Evolutionary conservation across 192 early-diverging fungal species (phyloP).

Genomic region (Podila clonocystis): DNA sequence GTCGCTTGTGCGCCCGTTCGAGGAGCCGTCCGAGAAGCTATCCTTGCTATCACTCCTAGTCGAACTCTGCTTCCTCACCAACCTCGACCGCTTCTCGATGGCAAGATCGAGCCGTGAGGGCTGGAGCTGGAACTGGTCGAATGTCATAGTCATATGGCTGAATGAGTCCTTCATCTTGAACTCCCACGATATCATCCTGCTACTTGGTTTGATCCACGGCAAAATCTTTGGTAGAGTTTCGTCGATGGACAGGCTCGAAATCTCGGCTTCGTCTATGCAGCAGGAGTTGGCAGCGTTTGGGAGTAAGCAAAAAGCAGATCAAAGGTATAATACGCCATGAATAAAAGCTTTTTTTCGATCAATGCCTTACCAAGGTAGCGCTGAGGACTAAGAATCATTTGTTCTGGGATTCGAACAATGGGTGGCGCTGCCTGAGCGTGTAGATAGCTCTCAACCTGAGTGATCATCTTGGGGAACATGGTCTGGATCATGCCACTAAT

Average conservation of each 20-base stretch:
- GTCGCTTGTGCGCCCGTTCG: not conserved
- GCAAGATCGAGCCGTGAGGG: conserved; percentile 34
- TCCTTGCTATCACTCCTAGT: not conserved
- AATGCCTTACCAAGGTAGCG: conserved; percentile 6
- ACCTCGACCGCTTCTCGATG: conserved; percentile 6
- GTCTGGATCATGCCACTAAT: conserved; percentile 57
- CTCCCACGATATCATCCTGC: conserved; percentile 23
- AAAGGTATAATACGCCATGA: too few relatives aligned
- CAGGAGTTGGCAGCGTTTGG: not conserved
- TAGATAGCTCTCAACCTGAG: conserved; percentile 53
- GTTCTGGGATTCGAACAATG: conserved; percentile 35
- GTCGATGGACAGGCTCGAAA: not conserved
- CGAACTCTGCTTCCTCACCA: conserved; percentile 2
- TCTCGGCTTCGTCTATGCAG: not conserved
- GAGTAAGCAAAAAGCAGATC: too few relatives aligned
- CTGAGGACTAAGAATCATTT: conserved; percentile 15
- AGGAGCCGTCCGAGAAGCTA: not conserved
- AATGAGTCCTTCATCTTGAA: conserved; percentile 43
- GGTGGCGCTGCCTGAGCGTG: conserved; percentile 56
- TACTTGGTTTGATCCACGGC: conserved; percentile 31
- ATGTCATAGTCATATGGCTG: conserved; percentile 21
- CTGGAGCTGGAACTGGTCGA: conserved; percentile 42
- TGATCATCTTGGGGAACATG: conserved; percentile 55
- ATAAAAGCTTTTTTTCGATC: too few relatives aligned
- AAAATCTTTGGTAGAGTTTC: conserved; percentile 3